A percentile compares a stretch with the other conserved stretches of the same genome.
These are phyloP conservation scores for Wallacemonas collosoma DNA, from an alignment of 208 protist genomes.

Conservation along the genomic window DNA sequence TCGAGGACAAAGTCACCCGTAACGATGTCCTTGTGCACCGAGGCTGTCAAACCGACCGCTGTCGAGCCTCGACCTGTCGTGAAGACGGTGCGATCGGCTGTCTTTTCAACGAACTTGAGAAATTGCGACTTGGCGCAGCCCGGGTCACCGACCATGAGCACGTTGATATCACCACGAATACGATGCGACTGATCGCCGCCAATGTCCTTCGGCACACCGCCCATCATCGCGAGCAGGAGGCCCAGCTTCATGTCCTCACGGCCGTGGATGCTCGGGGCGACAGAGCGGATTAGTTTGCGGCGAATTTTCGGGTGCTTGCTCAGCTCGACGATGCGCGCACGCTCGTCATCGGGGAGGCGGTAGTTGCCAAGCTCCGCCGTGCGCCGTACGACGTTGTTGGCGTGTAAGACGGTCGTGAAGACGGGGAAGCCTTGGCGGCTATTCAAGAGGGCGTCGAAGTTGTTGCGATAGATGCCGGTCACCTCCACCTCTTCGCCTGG, in stretches of 20 bases:
- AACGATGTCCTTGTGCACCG: constrained; percentile 97
- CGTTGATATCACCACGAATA: constrained; percentile 99
- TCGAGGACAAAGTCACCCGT: constrained; percentile 99
- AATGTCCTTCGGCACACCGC: constrained; percentile 94
- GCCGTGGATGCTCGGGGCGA: constrained; percentile 99
- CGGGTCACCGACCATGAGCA: constrained; percentile 99
- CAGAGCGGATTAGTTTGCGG: constrained; percentile 94
- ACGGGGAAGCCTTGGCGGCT: constrained; percentile 98
- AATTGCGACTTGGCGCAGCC: constrained; percentile 98
- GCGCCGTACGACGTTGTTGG: constrained; percentile 95
- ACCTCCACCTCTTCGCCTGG: constrained; percentile 98
- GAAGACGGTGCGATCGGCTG: constrained; percentile 97
- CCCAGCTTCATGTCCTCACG: constrained; percentile 99
- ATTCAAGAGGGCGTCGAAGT: constrained; percentile 98
- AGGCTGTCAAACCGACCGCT: constrained; percentile 98
- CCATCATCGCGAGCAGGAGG: constrained; percentile 97
- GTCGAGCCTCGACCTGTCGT: constrained; percentile 99
- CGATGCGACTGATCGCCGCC: constrained; percentile 94
- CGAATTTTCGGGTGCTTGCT: constrained; percentile 87
- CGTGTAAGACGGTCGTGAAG: constrained; percentile 98
- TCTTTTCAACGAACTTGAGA: constrained; percentile 99
- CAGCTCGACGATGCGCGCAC: constrained; percentile 87
- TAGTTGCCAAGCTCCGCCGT: constrained; percentile 87
- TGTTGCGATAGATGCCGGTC: constrained; percentile 99
- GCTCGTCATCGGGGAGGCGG: constrained; percentile 90